Evolutionary conservation across 768 basidiomycete genomes (phyloP).

Genomic region (Podaxis sp.): DNA sequence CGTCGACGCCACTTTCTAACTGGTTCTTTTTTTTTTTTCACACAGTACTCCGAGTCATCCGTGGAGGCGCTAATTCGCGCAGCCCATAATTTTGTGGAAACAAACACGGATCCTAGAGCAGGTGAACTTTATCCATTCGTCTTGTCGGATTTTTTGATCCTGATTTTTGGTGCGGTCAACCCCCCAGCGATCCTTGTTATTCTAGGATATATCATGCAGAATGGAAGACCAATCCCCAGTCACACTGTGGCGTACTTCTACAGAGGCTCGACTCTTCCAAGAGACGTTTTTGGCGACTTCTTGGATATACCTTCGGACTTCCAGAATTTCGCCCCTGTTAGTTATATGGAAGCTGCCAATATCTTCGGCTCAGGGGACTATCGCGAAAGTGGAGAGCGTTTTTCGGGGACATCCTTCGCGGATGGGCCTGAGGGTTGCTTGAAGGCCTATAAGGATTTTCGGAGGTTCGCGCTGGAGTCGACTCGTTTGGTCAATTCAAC

Average conservation of each 20-base stretch:
- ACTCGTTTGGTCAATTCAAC: conserved; percentile 22
- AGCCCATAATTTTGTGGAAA: conserved; percentile 30
- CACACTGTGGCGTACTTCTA: conserved; percentile 31
- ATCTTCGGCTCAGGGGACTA: conserved; percentile 25
- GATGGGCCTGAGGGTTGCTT: conserved; percentile 24
- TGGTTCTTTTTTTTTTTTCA: neutral
- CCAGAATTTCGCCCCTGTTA: conserved; percentile 24
- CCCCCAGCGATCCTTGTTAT: conserved; percentile 1
- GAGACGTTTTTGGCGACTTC: conserved; percentile 32
- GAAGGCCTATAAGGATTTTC: conserved; percentile 28
- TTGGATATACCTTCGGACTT: conserved; percentile 29
- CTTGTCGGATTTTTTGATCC: neutral
- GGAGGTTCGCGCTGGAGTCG: conserved; percentile 19
- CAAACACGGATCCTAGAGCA: conserved; percentile 33
- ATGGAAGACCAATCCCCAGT: conserved; percentile 18
- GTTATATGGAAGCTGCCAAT: conserved; percentile 31
- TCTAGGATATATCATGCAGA: conserved; percentile 19
- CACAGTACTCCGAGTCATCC: conserved; percentile 32
- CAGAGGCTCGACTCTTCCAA: conserved; percentile 29
- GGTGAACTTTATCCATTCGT: conserved; percentile 20
- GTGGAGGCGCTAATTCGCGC: conserved; percentile 32
- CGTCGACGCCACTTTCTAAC: conserved; percentile 8
- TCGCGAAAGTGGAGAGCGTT: conserved; percentile 28
- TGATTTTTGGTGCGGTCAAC: neutral
- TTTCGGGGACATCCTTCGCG: conserved; percentile 32